Base-by-base conservation (phyloP, 208 protist genomes). In the Leishmania arabica region DNA sequence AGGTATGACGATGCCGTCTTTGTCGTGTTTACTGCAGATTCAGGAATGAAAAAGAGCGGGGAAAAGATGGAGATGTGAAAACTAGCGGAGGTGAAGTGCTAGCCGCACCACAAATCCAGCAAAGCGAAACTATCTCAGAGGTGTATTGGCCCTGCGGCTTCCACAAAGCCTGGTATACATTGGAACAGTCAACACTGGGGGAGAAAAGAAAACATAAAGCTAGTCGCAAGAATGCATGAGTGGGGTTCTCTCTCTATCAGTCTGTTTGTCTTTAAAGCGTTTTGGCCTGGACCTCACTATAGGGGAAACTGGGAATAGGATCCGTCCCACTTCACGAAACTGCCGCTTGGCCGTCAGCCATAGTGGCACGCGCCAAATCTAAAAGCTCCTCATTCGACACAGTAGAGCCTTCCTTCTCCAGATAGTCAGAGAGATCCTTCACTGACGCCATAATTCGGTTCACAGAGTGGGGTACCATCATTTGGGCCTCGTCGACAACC, bases 381-480 rank as follows among this genome's bases (percentile, higher is more conserved):
- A 95, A 8, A 13, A 92, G 79, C 73, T 94, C 90, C 31, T 83
- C 86, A 73, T 90, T 88, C 3, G 75, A 78, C 31, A 88, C 78
- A 34, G 74, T 74, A 15, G 72, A 51, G 27, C 89, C 72, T 45
- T 90, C 89, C 47, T 90, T 90, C 64, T 89, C 84, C 27, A 96
- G 71, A 84, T 90, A 96, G 72, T 90, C 87, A 27, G 80, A 82
- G 9, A 96, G 78, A 75, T 96, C 93, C 76, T 90, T 92, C 51
- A 88, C 62, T 31, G 82, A 80, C 3, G 83, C 65, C 42, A 91
- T 83, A 62, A 95, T 87, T 37, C 91, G 84, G 68, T 96, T 96
- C 78, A 89, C 84, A 34, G 90, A 89, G 72, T 95, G 85, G 7
- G 93, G 90, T 31, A 96, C 83, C 93, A 96, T 96, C 90, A 95